These are phyloP conservation scores for Russula emetica DNA, from an alignment of 768 basidiomycete species.

Conservation along the genomic window DNA sequence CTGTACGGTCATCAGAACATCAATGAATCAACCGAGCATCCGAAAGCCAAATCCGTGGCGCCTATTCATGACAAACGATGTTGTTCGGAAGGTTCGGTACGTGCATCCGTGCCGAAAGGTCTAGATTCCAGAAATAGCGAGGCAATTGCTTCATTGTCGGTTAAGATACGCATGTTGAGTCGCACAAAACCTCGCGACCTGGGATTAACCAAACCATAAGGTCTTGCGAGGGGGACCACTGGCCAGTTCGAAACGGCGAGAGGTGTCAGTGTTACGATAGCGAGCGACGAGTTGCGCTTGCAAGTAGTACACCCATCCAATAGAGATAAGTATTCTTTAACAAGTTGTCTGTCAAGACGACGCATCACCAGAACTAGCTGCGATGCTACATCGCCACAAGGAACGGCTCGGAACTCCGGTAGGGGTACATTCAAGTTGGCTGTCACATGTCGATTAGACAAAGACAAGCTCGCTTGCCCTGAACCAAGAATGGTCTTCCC, in stretches of 20 bases:
- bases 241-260: neutral
- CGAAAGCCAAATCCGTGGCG: neutral
- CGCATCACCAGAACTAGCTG: neutral
- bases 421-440: neutral
- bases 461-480: conserved; percentile 2
- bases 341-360: neutral
- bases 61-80: neutral
- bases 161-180: neutral
- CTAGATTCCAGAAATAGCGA: too few relatives aligned
- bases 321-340: neutral
- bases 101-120: neutral
- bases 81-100: neutral
- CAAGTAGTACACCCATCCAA: neutral
- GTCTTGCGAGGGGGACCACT: neutral
- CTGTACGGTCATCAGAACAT: neutral
- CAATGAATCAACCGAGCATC: neutral
- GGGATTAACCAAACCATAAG: neutral
- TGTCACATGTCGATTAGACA: neutral
- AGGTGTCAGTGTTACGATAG: neutral
- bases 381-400: neutral
- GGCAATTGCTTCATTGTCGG: neutral
- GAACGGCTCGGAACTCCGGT: neutral
- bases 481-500: neutral
- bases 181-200: neutral
- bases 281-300: neutral